phyloP scores from a whole-genome alignment of 768 basidiomycete species.

The Russula vinacea region DNA sequence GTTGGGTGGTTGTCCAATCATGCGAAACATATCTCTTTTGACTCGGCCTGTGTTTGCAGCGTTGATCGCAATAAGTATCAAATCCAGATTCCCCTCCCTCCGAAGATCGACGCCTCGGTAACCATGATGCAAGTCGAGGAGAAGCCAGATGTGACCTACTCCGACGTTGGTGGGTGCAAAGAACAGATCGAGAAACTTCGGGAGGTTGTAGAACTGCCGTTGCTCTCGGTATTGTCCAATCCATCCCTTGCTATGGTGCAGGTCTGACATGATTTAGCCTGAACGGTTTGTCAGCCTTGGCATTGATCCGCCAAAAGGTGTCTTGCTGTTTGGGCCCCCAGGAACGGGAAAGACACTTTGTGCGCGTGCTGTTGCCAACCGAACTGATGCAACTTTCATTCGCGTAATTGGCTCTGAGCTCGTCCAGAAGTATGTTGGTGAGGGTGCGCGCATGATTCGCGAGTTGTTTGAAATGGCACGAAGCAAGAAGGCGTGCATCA shows the following conservation, averaged over 20 bases:
- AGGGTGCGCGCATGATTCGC: constrained; percentile 97
- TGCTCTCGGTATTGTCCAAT: constrained; percentile 70
- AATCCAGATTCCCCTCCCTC: constrained; percentile 96
- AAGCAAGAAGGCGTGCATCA: constrained; percentile 98
- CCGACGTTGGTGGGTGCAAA: constrained; percentile 97
- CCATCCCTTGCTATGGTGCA: not conserved
- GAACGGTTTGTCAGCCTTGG: constrained; percentile 97
- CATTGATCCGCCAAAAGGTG: constrained; percentile 98
- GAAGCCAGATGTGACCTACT: constrained; percentile 97
- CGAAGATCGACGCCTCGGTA: constrained; percentile 98
- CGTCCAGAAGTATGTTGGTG: constrained; percentile 99
- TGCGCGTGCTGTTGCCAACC: constrained; percentile 95
- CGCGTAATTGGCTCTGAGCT: constrained; percentile 98
- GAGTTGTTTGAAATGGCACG: constrained; percentile 99
- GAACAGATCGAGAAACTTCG: constrained; percentile 99
- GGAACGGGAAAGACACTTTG: constrained; percentile 99
- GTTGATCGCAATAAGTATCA: constrained; percentile 97
- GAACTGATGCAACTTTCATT: constrained; percentile 98
- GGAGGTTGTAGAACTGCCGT: constrained; percentile 95
- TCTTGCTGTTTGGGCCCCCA: constrained; percentile 91
- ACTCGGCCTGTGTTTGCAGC: constrained; percentile 41
- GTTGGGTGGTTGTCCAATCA: constrained; percentile 70
- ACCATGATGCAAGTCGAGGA: constrained; percentile 99
- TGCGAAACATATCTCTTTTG: constrained; percentile 7
- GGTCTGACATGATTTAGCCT: constrained; percentile 55